phyloP scores from a whole-genome alignment of 805 yeast species.

The Pichia rugopelliculosa region DNA sequence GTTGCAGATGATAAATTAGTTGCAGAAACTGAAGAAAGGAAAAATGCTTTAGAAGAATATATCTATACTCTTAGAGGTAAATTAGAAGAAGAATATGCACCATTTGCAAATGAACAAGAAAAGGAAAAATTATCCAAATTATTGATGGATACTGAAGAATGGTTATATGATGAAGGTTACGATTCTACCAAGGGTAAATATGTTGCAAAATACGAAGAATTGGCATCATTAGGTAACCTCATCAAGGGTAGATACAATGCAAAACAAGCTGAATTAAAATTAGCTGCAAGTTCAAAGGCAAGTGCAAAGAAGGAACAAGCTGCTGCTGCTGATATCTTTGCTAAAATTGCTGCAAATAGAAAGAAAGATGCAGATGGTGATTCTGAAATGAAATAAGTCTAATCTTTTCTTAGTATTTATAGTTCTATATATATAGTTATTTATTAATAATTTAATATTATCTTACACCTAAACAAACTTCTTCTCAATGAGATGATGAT shows the following conservation, averaged over 20 bases:
- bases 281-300: constrained; percentile 73
- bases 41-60: constrained; percentile 97
- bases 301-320: constrained; percentile 68
- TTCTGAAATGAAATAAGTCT: constrained; percentile 26
- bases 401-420: background rate
- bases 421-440: background rate
- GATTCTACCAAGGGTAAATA: constrained; percentile 95
- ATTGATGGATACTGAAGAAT: constrained; percentile 86
- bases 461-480: no score
- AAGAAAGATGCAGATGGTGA: constrained; percentile 32
- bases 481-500: no score
- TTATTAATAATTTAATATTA: background rate
- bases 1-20: constrained; percentile 89
- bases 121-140: constrained; percentile 67
- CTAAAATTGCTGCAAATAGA: constrained; percentile 73
- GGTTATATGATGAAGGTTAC: constrained; percentile 97
- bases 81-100: constrained; percentile 83
- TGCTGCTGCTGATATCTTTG: constrained; percentile 36
- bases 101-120: constrained; percentile 86
- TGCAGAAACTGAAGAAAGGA: constrained; percentile 97
- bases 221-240: constrained; percentile 89
- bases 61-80: constrained; percentile 96
- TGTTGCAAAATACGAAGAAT: constrained; percentile 96
- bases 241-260: constrained; percentile 92
- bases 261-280: constrained; percentile 92